Conservation (phyloP, 192 early-diverging fungal genomes). For the Tieghemiomyces parasiticus region DNA sequence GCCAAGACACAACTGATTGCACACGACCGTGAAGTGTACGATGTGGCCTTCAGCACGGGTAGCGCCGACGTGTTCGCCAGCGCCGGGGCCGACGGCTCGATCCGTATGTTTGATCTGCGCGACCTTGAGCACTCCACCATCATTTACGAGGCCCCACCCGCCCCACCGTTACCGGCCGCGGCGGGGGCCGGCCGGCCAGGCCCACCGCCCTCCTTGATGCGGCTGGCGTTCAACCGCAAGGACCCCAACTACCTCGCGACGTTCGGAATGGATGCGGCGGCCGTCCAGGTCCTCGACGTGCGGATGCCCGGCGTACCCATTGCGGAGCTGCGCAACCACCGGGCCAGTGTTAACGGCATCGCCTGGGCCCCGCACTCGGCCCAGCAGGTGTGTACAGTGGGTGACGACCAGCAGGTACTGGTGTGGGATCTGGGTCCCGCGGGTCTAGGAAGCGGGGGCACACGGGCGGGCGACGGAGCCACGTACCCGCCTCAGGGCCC, state of each 20-base stretch:
- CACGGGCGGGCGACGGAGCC: conserved; percentile 20
- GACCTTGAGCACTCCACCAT: conserved; percentile 95
- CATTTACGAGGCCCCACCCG: conserved; percentile 72
- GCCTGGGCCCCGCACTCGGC: conserved; percentile 76
- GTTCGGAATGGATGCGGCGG: conserved; percentile 67
- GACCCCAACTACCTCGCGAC: conserved; percentile 88
- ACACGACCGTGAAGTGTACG: conserved; percentile 95
- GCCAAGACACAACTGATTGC: conserved; percentile 99
- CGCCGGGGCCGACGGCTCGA: conserved; percentile 94
- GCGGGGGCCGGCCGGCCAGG: conserved; percentile 11
- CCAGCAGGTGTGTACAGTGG: conserved; percentile 72
- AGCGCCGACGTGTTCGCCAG: conserved; percentile 84
- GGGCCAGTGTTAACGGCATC: conserved; percentile 61
- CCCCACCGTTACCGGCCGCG: conserved; percentile 10
- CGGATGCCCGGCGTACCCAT: conserved; percentile 80
- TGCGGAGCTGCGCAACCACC: conserved; percentile 65
- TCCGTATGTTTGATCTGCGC: conserved; percentile 95
- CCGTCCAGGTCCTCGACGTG: conserved; percentile 82
- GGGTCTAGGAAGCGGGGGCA: conserved; percentile 27
- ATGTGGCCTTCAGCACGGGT: conserved; percentile 84
- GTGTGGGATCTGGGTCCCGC: conserved; percentile 74
- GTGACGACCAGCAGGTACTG: conserved; percentile 77
- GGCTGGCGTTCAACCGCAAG: conserved; percentile 77
- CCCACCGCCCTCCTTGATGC: conserved; percentile 53
- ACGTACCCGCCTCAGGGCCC: conserved; percentile 20